Evolutionary conservation across 2,329 filamentous ascomycete species (phyloP).

Genomic region (Talaromyces marneffei): DNA sequence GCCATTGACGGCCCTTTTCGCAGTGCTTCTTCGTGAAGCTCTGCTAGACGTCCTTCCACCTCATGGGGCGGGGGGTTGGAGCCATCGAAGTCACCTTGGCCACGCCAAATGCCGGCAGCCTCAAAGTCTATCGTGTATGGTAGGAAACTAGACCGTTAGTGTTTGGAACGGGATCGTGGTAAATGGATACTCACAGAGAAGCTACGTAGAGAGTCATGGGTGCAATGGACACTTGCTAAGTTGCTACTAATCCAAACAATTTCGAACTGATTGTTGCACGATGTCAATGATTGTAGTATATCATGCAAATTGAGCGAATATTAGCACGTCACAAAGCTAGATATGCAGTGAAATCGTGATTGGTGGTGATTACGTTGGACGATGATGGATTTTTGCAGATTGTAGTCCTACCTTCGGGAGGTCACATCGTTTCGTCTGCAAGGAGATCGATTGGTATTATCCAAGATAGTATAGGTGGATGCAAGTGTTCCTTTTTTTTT

Average conservation of each 20-base stretch:
- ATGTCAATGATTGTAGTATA: background rate
- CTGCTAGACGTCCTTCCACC: conserved; percentile 23
- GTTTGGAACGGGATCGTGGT: background rate
- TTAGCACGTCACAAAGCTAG: too few species aligned
- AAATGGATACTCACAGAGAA: conserved; percentile 26
- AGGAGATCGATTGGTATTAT: background rate
- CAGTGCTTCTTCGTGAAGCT: conserved; percentile 17
- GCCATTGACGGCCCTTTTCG: conserved; percentile 25
- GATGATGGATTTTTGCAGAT: background rate
- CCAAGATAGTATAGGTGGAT: background rate
- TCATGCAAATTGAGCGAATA: conserved; percentile 2
- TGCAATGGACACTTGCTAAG: background rate
- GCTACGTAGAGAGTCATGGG: conserved; percentile 32
- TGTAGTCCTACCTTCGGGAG: background rate
- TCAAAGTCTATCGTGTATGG: conserved; percentile 35
- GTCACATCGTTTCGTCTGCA: background rate
- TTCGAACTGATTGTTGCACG: background rate
- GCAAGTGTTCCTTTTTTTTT: background rate
- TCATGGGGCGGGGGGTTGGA: conserved; percentile 21
- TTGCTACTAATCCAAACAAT: background rate
- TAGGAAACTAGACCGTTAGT: conserved; percentile 25
- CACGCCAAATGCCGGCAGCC: conserved; percentile 19
- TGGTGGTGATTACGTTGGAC: background rate
- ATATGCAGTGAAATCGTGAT: background rate
- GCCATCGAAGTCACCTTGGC: conserved; percentile 21